A percentile compares a stretch with the other conserved stretches of the same genome.
phyloP scores from a whole-genome alignment of 352 stramenopile species.

The Phytophthora meadii region DNA sequence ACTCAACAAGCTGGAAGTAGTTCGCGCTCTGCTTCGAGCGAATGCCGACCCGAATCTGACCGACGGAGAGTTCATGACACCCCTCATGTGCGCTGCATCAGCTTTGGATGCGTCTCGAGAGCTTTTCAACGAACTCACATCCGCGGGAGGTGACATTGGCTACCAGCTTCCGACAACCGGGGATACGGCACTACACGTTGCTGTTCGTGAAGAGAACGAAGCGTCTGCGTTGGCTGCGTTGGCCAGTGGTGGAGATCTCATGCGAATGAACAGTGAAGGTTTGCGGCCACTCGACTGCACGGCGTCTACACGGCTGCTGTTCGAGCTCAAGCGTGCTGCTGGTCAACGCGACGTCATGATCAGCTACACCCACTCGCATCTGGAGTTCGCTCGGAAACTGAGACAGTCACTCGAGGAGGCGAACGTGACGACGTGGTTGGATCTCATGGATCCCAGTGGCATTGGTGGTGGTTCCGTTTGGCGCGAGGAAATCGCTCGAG shows the following conservation, averaged over 20 bases:
- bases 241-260: conserved; percentile 64
- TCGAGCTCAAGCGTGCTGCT: conserved; percentile 70
- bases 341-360: conserved; percentile 86
- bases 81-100: conserved; percentile 38
- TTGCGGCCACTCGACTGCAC: conserved; percentile 73
- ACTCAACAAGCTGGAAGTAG: conserved; percentile 60
- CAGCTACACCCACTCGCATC: conserved; percentile 84
- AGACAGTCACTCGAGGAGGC: conserved; percentile 61
- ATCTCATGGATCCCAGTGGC: conserved; percentile 78
- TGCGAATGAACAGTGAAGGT: conserved; percentile 69
- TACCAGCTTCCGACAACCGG: conserved; percentile 56
- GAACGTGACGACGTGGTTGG: conserved; percentile 78
- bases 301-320: conserved; percentile 67
- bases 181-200: conserved; percentile 73
- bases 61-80: conserved; percentile 58
- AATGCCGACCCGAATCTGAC: conserved; percentile 41
- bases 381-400: conserved; percentile 76
- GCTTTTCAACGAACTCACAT: conserved; percentile 45
- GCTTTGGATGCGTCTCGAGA: conserved; percentile 26
- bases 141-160: conserved; percentile 63
- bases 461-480: conserved; percentile 76
- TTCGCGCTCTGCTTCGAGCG: conserved; percentile 49
- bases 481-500: conserved; percentile 72
- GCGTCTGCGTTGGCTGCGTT: conserved; percentile 58
- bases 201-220: conserved; percentile 64